Base-by-base conservation (phyloP, 2,329 filamentous ascomycete genomes). In the Xylaria sp. region DNA sequence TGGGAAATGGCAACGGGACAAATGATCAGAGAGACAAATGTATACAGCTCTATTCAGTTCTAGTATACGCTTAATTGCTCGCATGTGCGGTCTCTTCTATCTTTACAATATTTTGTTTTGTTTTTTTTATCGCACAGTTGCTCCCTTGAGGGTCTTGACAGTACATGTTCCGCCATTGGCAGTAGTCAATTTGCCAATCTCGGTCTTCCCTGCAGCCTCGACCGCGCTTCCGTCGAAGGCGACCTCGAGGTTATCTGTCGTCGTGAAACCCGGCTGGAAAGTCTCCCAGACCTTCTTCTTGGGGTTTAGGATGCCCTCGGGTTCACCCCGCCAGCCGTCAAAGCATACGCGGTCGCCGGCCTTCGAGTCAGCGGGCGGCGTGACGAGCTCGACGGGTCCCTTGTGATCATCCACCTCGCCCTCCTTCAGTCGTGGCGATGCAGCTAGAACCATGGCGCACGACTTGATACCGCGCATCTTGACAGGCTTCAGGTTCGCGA, bases 261-360 rank as follows among this genome's bases (percentile, higher is more conserved):
- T 99, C 35, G 93, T 97, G 84, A 98, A 98, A 0, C 95, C 96
- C 0, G 94, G 94, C 86, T 98, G 95, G 83, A 97, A 93, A 10
- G 88, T 93, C 86, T 99, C 96, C 94, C 95, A 98, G 70, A 98
- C 85, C 90, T 98, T 98, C 90, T 98, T 99, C 91, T 99, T 99
- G 67, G 96, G 96, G 87, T 98, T 99, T 66, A 99, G 87, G 60
- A 95, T 89, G 71, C 91, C 91, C 87, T 99, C 96, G 0, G 96
- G 94, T 85, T 97, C 92, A 68, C 93, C 94, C 81, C 93, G 87
- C 91, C 93, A 99, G 57, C 96, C 96, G 79, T 98, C 93, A 79
- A 99, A 99, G 86, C 87, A 94, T 60, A 98, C 92, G 16, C 93
- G 86, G 79, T 97, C 93, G 67, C 96, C 96, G 5, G 94, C 93